phyloP scores from a whole-genome alignment of 305 asterid species.

The Rubia peregrina region DNA sequence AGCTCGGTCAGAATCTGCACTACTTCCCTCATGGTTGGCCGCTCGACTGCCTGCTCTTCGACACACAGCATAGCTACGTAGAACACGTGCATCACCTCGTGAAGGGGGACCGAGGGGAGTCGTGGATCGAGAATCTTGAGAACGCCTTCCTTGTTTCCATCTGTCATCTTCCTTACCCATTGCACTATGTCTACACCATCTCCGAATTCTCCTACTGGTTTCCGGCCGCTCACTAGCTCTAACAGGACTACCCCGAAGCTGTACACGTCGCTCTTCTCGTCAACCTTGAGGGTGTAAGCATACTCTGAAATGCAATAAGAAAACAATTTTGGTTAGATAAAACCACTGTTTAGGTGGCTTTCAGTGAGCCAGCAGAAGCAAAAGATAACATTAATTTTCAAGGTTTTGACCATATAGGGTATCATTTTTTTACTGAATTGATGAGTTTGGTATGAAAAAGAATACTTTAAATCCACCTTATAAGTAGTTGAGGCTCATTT shows the following conservation, averaged over 20 bases:
- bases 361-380: background rate
- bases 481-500: background rate
- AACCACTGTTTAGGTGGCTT: background rate
- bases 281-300: constrained; percentile 85
- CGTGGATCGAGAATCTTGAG: constrained; percentile 68
- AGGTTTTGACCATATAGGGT: constrained; percentile 6
- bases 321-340: background rate
- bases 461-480: constrained; percentile 4
- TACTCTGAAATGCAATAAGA: constrained; percentile 42
- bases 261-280: constrained; percentile 91
- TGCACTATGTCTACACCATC: constrained; percentile 91
- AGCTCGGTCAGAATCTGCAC: constrained; percentile 85
- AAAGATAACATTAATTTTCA: background rate
- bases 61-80: constrained; percentile 91
- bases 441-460: background rate
- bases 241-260: constrained; percentile 84
- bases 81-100: constrained; percentile 85
- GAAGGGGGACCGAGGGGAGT: constrained; percentile 70
- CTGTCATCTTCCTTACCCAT: constrained; percentile 78
- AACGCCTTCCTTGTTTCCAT: constrained; percentile 70
- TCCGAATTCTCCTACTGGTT: constrained; percentile 90
- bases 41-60: constrained; percentile 80
- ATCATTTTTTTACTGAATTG: background rate
- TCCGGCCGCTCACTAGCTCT: constrained; percentile 66
- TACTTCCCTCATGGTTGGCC: constrained; percentile 94